Conservation (phyloP, 2,329 filamentous ascomycete genomes). For the Aspergillus fructus region DNA sequence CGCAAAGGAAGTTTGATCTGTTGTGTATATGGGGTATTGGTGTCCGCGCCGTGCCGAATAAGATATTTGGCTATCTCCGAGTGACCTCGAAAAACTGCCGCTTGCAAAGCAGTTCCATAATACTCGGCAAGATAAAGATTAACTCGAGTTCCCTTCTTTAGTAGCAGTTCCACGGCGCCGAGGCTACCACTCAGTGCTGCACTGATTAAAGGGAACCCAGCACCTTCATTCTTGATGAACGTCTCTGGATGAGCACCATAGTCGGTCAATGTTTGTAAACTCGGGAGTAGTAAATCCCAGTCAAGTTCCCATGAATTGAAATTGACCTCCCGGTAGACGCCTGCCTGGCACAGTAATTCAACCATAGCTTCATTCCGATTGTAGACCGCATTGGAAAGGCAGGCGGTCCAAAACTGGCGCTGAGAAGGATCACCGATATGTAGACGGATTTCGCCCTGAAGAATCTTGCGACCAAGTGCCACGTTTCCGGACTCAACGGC, state of each 20-base stretch:
- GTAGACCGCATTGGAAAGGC: neutral
- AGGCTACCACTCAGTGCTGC: neutral
- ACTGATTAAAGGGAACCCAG: neutral
- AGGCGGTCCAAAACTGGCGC: neutral
- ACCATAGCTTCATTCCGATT: neutral
- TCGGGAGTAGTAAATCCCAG: neutral
- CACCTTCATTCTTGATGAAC: neutral
- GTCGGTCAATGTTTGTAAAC: neutral
- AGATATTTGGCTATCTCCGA: neutral
- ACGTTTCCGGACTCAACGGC: neutral
- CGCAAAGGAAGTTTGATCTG: neutral
- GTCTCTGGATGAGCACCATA: neutral
- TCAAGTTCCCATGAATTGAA: neutral
- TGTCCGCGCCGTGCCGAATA: neutral
- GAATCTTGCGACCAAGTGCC: neutral
- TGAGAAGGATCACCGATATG: neutral
- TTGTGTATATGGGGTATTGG: neutral
- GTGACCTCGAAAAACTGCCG: neutral
- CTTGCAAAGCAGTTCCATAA: neutral
- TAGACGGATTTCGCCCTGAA: neutral
- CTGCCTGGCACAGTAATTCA: neutral
- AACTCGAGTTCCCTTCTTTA: neutral
- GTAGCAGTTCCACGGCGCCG: neutral
- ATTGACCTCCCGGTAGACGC: neutral
- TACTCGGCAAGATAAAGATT: fast-evolving